Conservation (phyloP, 441 rosid species). For the Croton laevigatus region DNA sequence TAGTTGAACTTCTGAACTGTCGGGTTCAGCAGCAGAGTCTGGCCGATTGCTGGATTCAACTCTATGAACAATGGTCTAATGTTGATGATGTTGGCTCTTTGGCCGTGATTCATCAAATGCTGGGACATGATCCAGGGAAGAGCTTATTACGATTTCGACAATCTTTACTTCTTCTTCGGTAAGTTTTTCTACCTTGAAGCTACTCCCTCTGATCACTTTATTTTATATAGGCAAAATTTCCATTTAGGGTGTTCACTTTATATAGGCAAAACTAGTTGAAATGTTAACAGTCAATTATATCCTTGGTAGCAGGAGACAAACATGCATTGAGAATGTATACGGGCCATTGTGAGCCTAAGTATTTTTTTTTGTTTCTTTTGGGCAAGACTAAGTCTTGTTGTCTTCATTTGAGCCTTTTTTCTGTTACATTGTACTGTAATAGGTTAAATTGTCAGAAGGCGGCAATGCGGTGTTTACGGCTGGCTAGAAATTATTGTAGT, state of each 20-base stretch:
- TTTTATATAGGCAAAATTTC: too few species aligned
- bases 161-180: slow-evolving; percentile 86
- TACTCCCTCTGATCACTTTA: not conserved
- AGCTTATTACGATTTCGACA: slow-evolving; percentile 88
- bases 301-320: too few species aligned
- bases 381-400: not conserved
- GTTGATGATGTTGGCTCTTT: slow-evolving; percentile 95
- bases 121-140: slow-evolving; percentile 77
- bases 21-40: slow-evolving; percentile 68
- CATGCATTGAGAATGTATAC: too few species aligned
- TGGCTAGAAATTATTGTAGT: slow-evolving; percentile 78
- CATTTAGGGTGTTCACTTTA: too few species aligned
- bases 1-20: slow-evolving; percentile 71
- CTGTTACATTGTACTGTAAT: not conserved
- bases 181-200: slow-evolving; percentile 17
- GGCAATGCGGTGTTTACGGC: slow-evolving; percentile 79
- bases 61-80: slow-evolving; percentile 86
- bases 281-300: too few species aligned
- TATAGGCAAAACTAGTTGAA: too few species aligned
- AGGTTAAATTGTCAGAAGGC: slow-evolving; percentile 96
- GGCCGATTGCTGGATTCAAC: slow-evolving; percentile 97
- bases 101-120: slow-evolving; percentile 93
- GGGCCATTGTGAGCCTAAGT: too few species aligned
- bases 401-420: not conserved
- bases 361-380: not conserved